These are phyloP conservation scores for Scleroderma citrinum DNA, from an alignment of 768 basidiomycete genomes.

Conservation along the genomic window DNA sequence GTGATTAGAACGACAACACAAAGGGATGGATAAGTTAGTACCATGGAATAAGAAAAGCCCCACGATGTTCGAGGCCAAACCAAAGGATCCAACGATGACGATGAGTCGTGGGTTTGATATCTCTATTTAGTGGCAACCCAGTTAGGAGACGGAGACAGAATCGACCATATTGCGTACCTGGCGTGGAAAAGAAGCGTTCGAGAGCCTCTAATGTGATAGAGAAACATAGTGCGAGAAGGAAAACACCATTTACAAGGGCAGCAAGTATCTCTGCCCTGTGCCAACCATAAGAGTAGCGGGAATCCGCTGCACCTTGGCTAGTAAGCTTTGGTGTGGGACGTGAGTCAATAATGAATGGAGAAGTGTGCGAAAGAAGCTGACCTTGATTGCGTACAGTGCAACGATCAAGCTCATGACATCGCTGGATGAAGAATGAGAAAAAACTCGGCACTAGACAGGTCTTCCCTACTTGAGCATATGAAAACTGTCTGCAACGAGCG, in stretches of 20 bases:
- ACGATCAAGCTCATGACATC: conserved; percentile 95
- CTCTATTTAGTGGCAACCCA: conserved; percentile 41
- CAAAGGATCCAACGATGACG: conserved; percentile 84
- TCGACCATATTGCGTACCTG: conserved; percentile 42
- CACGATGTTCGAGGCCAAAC: conserved; percentile 86
- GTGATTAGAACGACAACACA: conserved; percentile 7
- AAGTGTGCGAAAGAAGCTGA: conserved; percentile 19
- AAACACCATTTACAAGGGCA: conserved; percentile 93
- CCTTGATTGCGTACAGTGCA: conserved; percentile 92
- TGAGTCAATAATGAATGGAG: conserved; percentile 2
- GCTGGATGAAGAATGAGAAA: conserved; percentile 38
- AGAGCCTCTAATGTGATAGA: conserved; percentile 92
- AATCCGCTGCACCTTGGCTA: conserved; percentile 48
- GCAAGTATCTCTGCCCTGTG: conserved; percentile 96
- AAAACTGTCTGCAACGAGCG: conserved; percentile 94
- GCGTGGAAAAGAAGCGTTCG: conserved; percentile 80
- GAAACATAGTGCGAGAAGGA: conserved; percentile 94
- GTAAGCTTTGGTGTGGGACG: conserved; percentile 48
- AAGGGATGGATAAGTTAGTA: conserved; percentile 27
- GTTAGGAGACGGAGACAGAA: conserved; percentile 6
- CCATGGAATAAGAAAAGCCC: conserved; percentile 96
- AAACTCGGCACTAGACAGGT: background rate
- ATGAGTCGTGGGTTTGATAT: conserved; percentile 85
- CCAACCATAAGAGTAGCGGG: conserved; percentile 97
- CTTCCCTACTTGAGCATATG: conserved; percentile 92